Evolutionary conservation across 768 basidiomycete species (phyloP).

Genomic region (Phanerodontia chrysosporium): DNA sequence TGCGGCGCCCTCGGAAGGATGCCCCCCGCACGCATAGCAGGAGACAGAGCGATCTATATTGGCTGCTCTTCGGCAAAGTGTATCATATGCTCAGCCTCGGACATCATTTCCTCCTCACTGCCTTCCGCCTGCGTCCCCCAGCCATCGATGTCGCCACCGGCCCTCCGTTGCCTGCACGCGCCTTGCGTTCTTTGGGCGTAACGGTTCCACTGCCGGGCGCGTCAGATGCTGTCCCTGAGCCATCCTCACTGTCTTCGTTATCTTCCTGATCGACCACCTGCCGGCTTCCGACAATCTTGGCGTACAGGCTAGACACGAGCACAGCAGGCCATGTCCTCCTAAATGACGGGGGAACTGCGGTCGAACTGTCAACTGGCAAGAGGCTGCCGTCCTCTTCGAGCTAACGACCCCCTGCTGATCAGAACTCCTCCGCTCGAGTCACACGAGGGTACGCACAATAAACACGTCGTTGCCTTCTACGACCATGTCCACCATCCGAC

Average conservation of each 20-base stretch:
- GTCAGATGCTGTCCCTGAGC: conserved; percentile 42
- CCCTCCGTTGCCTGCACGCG: conserved; percentile 25
- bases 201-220: conserved; percentile 37
- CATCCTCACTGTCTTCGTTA: conserved; percentile 32
- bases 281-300: conserved; percentile 12
- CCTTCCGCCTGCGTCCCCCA: conserved; percentile 64
- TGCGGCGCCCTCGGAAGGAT: too few relatives aligned
- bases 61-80: neutral
- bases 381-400: conserved; percentile 56
- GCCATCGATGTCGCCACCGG: conserved; percentile 40
- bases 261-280: conserved; percentile 15
- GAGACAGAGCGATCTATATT: too few relatives aligned
- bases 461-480: conserved; percentile 73
- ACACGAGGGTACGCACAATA: conserved; percentile 48
- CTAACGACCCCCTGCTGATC: conserved; percentile 32
- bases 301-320: conserved; percentile 34
- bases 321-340: conserved; percentile 67
- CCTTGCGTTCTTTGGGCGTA: conserved; percentile 28
- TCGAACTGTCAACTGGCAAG: conserved; percentile 53
- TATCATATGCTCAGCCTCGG: neutral
- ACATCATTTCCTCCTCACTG: conserved; percentile 42
- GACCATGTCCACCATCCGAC: conserved; percentile 70
- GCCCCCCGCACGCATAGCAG: too few relatives aligned
- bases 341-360: conserved; percentile 54
- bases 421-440: conserved; percentile 1